Base-by-base conservation (phyloP, 176 grass and related monocot species). In the Aegilops tauschii region DNA sequence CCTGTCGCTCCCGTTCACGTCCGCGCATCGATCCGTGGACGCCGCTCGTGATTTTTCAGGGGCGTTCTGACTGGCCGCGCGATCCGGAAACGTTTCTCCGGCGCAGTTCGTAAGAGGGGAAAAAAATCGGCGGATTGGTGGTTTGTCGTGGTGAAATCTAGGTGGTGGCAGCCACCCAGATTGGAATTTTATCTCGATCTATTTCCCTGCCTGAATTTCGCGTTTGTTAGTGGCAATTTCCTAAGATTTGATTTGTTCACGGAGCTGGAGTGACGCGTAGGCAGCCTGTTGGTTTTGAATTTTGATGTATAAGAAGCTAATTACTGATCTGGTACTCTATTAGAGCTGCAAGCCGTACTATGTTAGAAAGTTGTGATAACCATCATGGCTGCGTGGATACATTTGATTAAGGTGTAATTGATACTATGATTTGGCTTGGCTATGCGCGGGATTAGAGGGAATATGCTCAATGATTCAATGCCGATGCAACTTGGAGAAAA, bases 111-210 rank as follows among this genome's bases (percentile, higher is more conserved):
- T 25, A 3, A 18, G 50, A 54, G 13, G 8, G 14, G 1, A n/a
- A 40, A 4, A 39, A 23, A 23, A 2, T 31, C 6, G 32, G 74
- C 2, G 34, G 32, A 80, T 68, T 14, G 7, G 21, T 30, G 6
- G 42, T 74, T 86, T 77, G 12, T 21, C 31, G 3, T 10, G 44
- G 73, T 52, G 40, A 20, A 1, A 78, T 90, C 12, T 71, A 70
- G n/a, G 84, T 44, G n/a, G 39, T 65, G 37, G 29, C 14, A 37
- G 36, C 17, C 8, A 14, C 28, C 4, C 73, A 29, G 62, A 49
- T 63, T 82, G 23, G 73, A 18, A 9, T 49, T 27, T 71, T 63
- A 82, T 11, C 49, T 89, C 27, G 85, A 91, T 84, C 85, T 84
- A 35, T 61, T 80, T 45, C 1, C 71, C 23, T 80, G 0, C 20